These are phyloP conservation scores for Chionographis japonica DNA, from an alignment of 106 monocot genomes.

Conservation along the genomic window DNA sequence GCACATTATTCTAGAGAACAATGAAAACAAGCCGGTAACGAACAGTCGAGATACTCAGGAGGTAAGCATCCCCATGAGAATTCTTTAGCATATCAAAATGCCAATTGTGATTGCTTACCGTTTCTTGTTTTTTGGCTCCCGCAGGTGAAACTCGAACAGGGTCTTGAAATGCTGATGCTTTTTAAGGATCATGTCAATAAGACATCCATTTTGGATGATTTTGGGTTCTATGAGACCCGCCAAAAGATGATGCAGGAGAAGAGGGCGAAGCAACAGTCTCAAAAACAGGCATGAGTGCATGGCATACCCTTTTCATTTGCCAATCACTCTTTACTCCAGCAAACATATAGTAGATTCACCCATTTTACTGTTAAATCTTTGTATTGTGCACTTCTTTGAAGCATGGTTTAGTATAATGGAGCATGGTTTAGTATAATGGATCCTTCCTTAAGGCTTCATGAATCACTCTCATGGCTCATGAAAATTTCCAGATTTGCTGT, in stretches of 20 bases:
- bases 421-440: too few species aligned
- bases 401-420: too few species aligned
- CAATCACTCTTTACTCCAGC: background rate
- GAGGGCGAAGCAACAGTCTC: conserved; percentile 23
- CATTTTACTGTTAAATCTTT: too few species aligned
- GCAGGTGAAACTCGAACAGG: conserved; percentile 36
- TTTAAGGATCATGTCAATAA: conserved; percentile 36
- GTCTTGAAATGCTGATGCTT: conserved; percentile 32
- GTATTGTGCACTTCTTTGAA: too few species aligned
- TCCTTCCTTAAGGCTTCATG: too few species aligned
- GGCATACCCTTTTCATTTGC: background rate
- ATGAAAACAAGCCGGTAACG: conserved; percentile 13
- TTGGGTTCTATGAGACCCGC: conserved; percentile 28
- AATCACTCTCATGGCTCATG: too few species aligned
- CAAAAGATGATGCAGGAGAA: conserved; percentile 32
- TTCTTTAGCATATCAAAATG: too few species aligned
- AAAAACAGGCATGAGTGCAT: conserved; percentile 26
- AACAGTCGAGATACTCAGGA: conserved; percentile 16
- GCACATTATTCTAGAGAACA: conserved; percentile 6
- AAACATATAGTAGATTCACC: background rate
- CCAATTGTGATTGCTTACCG: too few species aligned
- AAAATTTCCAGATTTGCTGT: too few species aligned
- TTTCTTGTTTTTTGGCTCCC: background rate
- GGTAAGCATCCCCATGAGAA: background rate
- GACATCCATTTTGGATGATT: conserved; percentile 40